phyloP scores from a whole-genome alignment of 2,329 filamentous ascomycete species.

The Aureobasidium sp. region DNA sequence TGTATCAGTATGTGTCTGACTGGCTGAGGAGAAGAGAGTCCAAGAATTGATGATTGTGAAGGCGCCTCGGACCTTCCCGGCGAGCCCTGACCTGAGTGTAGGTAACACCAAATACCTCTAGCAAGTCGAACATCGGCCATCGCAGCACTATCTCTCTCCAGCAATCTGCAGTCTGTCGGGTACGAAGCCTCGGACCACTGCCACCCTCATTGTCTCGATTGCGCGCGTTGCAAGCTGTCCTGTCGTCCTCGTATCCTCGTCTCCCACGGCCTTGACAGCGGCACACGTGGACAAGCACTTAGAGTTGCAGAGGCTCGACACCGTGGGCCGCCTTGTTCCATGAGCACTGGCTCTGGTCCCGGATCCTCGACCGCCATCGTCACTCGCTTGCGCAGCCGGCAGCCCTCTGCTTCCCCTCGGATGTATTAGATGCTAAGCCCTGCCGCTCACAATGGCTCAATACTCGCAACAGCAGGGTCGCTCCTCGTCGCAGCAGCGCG shows the following conservation, averaged over 20 bases:
- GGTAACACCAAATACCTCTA: background rate
- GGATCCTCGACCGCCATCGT: background rate
- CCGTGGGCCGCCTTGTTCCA: constrained; percentile 9
- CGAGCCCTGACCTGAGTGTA: background rate
- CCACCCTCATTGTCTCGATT: background rate
- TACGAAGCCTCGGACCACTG: background rate
- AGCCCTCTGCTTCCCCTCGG: constrained; percentile 2
- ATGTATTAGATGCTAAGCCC: constrained; percentile 1
- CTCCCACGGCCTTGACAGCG: background rate
- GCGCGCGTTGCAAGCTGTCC: background rate
- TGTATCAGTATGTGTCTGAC: background rate
- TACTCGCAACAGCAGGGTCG: constrained; percentile 55
- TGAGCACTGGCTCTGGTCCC: background rate
- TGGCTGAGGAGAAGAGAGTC: background rate
- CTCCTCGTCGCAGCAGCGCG: constrained; percentile 61
- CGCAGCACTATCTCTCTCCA: background rate
- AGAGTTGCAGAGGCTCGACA: constrained; percentile 6
- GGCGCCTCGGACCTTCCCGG: background rate
- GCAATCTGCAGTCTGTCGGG: background rate
- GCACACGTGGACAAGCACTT: constrained; percentile 6
- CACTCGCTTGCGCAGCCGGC: background rate
- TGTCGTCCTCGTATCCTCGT: background rate
- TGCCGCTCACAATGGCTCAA: constrained; percentile 49
- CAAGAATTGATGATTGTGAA: background rate
- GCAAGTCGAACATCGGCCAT: background rate